phyloP scores from a whole-genome alignment of 2,329 filamentous ascomycete genomes.

The Aspergillus fijiensis region DNA sequence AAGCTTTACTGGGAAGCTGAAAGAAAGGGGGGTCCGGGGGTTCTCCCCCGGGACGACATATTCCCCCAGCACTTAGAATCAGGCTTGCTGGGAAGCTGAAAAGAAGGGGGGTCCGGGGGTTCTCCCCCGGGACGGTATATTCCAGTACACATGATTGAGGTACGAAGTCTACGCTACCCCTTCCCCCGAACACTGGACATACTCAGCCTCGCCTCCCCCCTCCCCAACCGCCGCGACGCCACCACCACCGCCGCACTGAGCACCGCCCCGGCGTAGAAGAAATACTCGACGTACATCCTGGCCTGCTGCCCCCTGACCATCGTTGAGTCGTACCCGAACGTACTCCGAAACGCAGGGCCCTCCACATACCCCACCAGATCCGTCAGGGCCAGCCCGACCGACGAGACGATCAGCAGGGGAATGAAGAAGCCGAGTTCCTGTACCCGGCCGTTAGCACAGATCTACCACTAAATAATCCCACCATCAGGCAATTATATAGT shows the following conservation, averaged over 20 bases:
- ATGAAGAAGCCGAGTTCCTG: slow-evolving; percentile 7
- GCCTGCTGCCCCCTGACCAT: slow-evolving; percentile 5
- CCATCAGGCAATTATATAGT: no score
- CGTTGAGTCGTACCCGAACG: neutral
- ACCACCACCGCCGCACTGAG: slow-evolving; percentile 12
- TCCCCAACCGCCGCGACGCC: neutral
- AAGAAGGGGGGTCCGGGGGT: no score
- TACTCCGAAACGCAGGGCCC: neutral
- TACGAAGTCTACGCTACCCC: neutral
- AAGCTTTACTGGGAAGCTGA: no score
- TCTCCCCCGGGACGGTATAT: neutral
- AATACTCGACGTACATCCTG: slow-evolving; percentile 4
- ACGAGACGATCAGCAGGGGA: slow-evolving; percentile 5
- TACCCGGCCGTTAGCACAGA: neutral
- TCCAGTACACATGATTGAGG: no score
- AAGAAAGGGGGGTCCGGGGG: no score
- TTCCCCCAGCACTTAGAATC: no score
- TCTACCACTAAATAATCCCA: no score
- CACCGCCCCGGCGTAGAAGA: slow-evolving; percentile 15
- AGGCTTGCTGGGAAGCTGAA: no score
- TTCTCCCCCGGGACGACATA: no score
- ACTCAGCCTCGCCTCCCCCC: neutral
- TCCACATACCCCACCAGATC: slow-evolving; percentile 10
- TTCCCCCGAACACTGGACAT: neutral
- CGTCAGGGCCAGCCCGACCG: slow-evolving; percentile 9